phyloP scores from a whole-genome alignment of 1,284 basidiomycete species.

The Tremellales sp. region DNA sequence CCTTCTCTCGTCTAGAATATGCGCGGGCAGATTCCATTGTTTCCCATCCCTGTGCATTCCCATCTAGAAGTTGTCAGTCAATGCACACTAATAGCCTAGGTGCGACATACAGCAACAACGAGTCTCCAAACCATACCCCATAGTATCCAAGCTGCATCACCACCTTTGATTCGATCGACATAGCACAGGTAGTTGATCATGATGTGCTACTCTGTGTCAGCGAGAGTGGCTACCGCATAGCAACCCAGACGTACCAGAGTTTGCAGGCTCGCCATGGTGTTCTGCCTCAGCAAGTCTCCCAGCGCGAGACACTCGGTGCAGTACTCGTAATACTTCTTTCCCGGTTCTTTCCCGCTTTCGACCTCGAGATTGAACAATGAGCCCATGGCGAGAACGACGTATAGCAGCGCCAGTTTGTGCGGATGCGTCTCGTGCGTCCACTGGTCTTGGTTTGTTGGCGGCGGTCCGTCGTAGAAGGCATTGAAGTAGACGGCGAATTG shows the following conservation, averaged over 20 bases:
- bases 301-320: conserved; percentile 30
- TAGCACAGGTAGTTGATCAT: conserved; percentile 26
- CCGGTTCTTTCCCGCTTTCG: too few species aligned
- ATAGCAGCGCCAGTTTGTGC: conserved; percentile 37
- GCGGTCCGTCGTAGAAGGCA: too few species aligned
- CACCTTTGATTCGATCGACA: conserved; percentile 9
- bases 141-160: conserved; percentile 39
- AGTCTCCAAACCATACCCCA: conserved; percentile 40
- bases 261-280: conserved; percentile 38
- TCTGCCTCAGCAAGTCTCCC: conserved; percentile 36
- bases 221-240: conserved; percentile 9
- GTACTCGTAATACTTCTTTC: too few species aligned
- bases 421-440: conserved; percentile 16
- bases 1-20: conserved; percentile 36
- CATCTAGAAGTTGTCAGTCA: conserved; percentile 26
- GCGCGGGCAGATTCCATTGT: conserved; percentile 35
- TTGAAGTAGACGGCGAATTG: too few species aligned
- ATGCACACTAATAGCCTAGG: background rate
- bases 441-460: conserved; percentile 11
- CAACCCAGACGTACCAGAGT: conserved; percentile 16
- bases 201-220: conserved; percentile 14
- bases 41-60: conserved; percentile 43
- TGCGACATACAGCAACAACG: conserved; percentile 26
- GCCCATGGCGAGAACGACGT: conserved; percentile 38
- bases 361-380: conserved; percentile 38